phyloP scores from a whole-genome alignment of 1,284 basidiomycete genomes.

The Tremellales sp. region DNA sequence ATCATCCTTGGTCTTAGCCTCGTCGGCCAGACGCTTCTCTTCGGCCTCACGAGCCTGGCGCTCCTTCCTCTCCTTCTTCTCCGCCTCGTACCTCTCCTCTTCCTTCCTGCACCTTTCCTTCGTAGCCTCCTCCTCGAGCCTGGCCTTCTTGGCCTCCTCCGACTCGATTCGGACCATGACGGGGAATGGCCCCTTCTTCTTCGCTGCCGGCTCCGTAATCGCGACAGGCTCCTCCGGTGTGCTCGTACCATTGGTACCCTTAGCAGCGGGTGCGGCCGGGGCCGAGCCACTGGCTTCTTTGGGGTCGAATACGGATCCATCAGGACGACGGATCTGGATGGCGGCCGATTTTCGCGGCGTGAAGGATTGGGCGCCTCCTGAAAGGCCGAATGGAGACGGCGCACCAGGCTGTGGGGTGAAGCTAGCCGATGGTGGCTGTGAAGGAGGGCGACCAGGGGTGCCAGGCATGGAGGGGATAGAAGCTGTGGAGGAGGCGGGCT shows the following conservation, averaged over 20 bases:
- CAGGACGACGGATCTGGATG: slow-evolving; percentile 46
- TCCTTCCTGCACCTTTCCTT: slow-evolving; percentile 38
- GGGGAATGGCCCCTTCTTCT: slow-evolving; percentile 33
- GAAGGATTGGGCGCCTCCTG: slow-evolving; percentile 36
- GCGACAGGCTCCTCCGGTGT: background rate
- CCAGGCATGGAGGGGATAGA: slow-evolving; percentile 28
- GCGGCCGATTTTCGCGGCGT: slow-evolving; percentile 32
- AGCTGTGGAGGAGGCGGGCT: slow-evolving; percentile 21
- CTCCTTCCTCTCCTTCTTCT: slow-evolving; percentile 41
- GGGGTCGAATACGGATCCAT: slow-evolving; percentile 43
- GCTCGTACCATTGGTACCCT: too few species aligned
- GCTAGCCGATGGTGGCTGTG: slow-evolving; percentile 19
- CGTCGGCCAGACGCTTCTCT: slow-evolving; percentile 35
- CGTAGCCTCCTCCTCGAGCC: slow-evolving; percentile 45
- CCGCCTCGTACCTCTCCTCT: slow-evolving; percentile 42
- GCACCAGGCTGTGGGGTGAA: slow-evolving; percentile 24
- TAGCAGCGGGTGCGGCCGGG: slow-evolving; percentile 1
- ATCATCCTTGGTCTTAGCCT: slow-evolving; percentile 51
- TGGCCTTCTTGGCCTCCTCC: slow-evolving; percentile 50
- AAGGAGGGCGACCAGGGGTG: slow-evolving; percentile 24
- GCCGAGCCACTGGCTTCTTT: slow-evolving; percentile 24
- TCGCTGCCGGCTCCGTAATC: slow-evolving; percentile 23
- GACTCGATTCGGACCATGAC: slow-evolving; percentile 53
- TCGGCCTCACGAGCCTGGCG: slow-evolving; percentile 43
- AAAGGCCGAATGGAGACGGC: slow-evolving; percentile 9